Evolutionary conservation across 164 flowering plant genomes (phyloP), one percentile per base, ranked within the genome.

Genomic region (Chloranthus sessilifolius): DNA sequence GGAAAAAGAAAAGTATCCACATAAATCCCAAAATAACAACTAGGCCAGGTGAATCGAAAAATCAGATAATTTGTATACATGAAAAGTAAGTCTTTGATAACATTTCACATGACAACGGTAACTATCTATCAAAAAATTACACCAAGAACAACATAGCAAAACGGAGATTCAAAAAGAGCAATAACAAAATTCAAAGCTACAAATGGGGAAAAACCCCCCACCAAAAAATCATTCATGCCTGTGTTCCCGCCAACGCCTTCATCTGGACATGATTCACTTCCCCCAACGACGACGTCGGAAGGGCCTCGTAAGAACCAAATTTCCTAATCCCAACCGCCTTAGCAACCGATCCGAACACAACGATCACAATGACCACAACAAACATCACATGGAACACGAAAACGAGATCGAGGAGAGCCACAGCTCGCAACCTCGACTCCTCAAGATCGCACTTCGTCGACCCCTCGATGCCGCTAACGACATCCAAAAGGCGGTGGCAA

Each of bases 401-500:
- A 59, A 73, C 66, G 7, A 88, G 74, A 69, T 92, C 96, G 27
- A 92, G 62, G 24, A 92, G 73, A 1, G 99, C 90, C 7, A 73
- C 74, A 0, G 97, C 99, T 19, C 99, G 71, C 47, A 84, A 52
- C 62, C 55, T 68, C 4, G 95, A 79, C 40, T 88, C 95, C 42
- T 92, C 95, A 43, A 88, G 50, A 54, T 86, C 99, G 47, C 97
- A 92, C 67, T 75, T 78, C 30, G 97, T 88, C 10, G 99, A 88
- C 0, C 99, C 95, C 62, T 88, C 95, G 2, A 86, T 89, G 2
- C 96, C 95, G 10, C 58, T 61, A 9, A 70, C 85, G 15, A 92
- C 94, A 56, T 92, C 97, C 21, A 92, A 66, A 59, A 92, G 53
- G 48, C 74, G 61, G 43, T 92, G 91, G 43, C 99, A 92, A 0